Conservation (phyloP, 2,329 filamentous ascomycete species). For the Claviceps digitariae region DNA sequence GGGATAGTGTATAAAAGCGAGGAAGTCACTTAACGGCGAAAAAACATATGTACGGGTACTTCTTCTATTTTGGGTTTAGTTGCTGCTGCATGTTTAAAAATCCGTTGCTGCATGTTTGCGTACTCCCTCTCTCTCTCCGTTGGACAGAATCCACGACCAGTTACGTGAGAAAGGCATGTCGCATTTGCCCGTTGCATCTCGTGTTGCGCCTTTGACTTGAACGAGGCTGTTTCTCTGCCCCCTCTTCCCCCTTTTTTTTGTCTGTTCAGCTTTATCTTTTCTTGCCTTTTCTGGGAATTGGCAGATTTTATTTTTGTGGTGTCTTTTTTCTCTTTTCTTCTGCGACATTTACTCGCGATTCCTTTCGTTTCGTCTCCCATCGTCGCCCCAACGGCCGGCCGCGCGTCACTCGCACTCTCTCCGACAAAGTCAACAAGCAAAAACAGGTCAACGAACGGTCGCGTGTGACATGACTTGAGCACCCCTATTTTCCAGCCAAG, state of each 20-base stretch:
- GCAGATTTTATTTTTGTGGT: neutral
- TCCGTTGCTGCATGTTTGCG: too few species aligned
- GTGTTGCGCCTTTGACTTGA: neutral
- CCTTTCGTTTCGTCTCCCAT: neutral
- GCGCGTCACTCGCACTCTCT: neutral
- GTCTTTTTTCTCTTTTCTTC: neutral
- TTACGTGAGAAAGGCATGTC: neutral
- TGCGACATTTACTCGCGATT: neutral
- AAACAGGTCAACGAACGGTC: neutral
- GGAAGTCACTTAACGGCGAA: too few species aligned
- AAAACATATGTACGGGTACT: too few species aligned
- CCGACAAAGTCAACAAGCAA: neutral
- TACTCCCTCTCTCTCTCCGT: too few species aligned
- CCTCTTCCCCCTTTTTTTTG: neutral
- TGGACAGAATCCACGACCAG: neutral
- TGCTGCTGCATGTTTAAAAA: too few species aligned
- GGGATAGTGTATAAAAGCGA: too few species aligned
- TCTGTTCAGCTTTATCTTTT: neutral
- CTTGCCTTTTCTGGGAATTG: neutral
- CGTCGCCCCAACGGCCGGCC: neutral
- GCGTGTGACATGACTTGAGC: slow-evolving; percentile 3
- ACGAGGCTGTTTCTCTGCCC: too few species aligned
- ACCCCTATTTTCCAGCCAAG: neutral
- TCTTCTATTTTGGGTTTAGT: too few species aligned
- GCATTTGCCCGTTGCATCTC: neutral